phyloP scores from a whole-genome alignment of 108 stramenopile species.

The Pseudonitzschia delicatissima region DNA sequence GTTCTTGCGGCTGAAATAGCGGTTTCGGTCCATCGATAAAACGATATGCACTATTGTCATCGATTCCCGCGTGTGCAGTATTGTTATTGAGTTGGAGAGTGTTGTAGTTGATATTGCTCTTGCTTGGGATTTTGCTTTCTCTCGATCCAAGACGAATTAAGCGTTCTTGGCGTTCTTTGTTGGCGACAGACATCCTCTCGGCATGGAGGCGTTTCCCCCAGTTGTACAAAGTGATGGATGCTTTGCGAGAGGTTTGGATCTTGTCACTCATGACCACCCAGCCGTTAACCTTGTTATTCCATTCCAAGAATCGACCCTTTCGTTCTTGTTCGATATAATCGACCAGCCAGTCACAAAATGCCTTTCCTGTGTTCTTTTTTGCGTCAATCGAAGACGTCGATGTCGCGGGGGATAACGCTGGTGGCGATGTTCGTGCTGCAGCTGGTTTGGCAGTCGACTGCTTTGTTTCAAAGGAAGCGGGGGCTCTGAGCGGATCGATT shows the following conservation, averaged over 20 bases:
- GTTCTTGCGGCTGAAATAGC: not conserved
- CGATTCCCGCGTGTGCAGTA: not conserved
- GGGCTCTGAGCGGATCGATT: too few relatives aligned
- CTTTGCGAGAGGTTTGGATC: not conserved
- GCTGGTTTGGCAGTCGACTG: not conserved
- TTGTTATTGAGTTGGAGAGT: not conserved
- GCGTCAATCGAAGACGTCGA: not conserved
- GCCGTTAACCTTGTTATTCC: not conserved
- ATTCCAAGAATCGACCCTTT: not conserved
- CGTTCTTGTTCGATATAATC: not conserved
- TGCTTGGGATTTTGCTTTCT: too few relatives aligned
- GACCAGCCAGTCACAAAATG: not conserved
- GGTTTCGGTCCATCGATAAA: not conserved
- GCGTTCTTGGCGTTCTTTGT: too few relatives aligned
- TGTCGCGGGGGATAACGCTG: not conserved
- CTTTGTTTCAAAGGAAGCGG: not conserved
- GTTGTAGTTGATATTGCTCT: not conserved
- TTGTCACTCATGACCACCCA: not conserved
- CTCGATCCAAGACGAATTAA: too few relatives aligned
- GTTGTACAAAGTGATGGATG: not conserved
- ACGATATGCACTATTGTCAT: not conserved
- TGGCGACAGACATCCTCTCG: not conserved
- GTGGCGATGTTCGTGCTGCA: not conserved
- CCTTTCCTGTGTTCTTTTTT: not conserved
- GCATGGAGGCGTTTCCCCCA: slow-evolving; percentile 1